Evolutionary conservation across 306 rosid species (phyloP), one percentile per base, ranked within the genome.

Genomic region (Dicorynia guianensis): DNA sequence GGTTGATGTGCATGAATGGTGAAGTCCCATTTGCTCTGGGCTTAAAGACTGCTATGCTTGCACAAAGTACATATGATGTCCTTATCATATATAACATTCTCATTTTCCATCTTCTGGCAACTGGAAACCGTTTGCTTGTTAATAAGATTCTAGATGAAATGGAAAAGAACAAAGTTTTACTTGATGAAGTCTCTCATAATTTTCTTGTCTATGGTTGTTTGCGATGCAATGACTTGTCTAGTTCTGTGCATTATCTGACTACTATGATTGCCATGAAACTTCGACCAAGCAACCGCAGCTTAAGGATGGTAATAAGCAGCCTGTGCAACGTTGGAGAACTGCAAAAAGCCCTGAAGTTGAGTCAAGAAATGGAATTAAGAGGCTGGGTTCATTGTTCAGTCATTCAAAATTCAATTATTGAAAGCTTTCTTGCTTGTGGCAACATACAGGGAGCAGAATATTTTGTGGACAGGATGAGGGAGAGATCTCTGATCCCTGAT

Each of bases 121-220:
- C 80, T 7, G 89, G 92, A 70, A 87, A 87, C 56, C 18, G 78
- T 78, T 79, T 38, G 13, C 75, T 64, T 64, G 92, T 87, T 50
- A 17, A 57, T 52, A 77, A 83, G 57, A 79, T 89, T 44, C 53
- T 90, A 63, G 81, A 77, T 38, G 92, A 86, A 76, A 80, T 90
- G 85, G 85, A 83, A 53, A 88, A 79, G 77, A 85, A 69, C 82
- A 82, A 80, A 72, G 47, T 95, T 66, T 74, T 52, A 40, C 91
- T 71, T 7, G 58, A 90, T 80, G 90, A 83, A 74, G 85, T 92
- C 72, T 83, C 97, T 56, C 83, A 86, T 56, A 83, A 89, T 81
- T 92, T 87, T 86, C 92, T 92, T 67, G 87, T 95, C 35, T 68
- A 82, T 55, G 97, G 97, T 58, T 92, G 90, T 71, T 83, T 71